phyloP scores from a whole-genome alignment of 2,329 filamentous ascomycete genomes.

The Thelonectria discophora region DNA sequence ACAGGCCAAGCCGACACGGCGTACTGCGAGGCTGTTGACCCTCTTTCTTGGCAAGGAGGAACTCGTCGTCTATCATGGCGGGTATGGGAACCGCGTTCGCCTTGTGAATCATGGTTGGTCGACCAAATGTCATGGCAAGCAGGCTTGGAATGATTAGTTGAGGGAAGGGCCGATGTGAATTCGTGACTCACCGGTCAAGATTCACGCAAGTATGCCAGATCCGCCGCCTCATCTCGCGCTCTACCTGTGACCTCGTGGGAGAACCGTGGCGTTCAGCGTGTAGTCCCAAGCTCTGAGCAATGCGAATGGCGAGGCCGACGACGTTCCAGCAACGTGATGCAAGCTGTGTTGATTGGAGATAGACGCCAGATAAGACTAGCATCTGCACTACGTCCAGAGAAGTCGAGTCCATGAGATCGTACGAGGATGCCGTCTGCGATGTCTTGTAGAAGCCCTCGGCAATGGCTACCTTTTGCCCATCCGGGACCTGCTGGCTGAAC shows the following conservation, averaged over 20 bases:
- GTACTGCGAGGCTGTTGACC: constrained; percentile 5
- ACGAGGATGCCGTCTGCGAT: constrained; percentile 2
- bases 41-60: constrained; percentile 1
- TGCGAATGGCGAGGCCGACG: constrained; percentile 16
- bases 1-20: constrained; percentile 10
- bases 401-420: constrained; percentile 16
- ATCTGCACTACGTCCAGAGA: constrained; percentile 11
- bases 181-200: constrained; percentile 21
- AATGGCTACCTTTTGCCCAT: neutral
- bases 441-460: constrained; percentile 20
- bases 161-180: neutral
- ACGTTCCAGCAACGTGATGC: constrained; percentile 23
- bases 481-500: constrained; percentile 8
- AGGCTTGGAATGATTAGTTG: neutral
- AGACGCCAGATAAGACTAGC: constrained; percentile 17
- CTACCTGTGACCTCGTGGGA: constrained; percentile 2
- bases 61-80: constrained; percentile 22
- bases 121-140: constrained; percentile 24
- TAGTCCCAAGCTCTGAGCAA: constrained; percentile 18
- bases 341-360: constrained; percentile 21
- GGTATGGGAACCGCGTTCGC: constrained; percentile 11
- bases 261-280: constrained; percentile 1
- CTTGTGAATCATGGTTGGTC: constrained; percentile 22
- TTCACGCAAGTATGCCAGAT: constrained; percentile 24
- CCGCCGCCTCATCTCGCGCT: constrained; percentile 19